These are phyloP conservation scores for Chaetomiaceae sp. DNA, from an alignment of 2,329 filamentous ascomycete genomes.

Conservation along the genomic window DNA sequence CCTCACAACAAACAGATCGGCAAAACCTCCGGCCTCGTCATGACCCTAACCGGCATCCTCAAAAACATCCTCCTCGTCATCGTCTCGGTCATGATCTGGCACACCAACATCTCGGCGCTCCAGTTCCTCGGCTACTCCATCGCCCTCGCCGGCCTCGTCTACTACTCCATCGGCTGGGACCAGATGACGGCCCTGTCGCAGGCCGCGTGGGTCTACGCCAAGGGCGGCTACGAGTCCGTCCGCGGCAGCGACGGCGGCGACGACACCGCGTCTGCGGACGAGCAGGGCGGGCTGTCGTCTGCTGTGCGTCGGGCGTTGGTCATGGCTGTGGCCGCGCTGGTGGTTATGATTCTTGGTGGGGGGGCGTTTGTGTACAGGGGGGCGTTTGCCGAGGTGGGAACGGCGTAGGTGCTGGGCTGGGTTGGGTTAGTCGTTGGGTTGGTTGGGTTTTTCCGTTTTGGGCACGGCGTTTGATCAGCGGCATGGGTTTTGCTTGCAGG, in stretches of 20 bases:
- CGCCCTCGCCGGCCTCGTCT: slow-evolving; percentile 50
- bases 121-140: slow-evolving; percentile 76
- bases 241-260: neutral
- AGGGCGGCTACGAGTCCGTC: slow-evolving; percentile 18
- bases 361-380: slow-evolving; percentile 19
- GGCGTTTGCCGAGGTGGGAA: slow-evolving; percentile 2
- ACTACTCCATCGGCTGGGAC: slow-evolving; percentile 44
- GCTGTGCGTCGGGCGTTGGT: slow-evolving; percentile 24
- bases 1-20: slow-evolving; percentile 66
- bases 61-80: slow-evolving; percentile 82
- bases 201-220: slow-evolving; percentile 18
- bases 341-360: slow-evolving; percentile 19
- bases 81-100: slow-evolving; percentile 73
- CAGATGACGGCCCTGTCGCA: slow-evolving; percentile 25
- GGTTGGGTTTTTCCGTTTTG: neutral
- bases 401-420: neutral
- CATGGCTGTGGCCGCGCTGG: slow-evolving; percentile 16
- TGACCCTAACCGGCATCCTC: slow-evolving; percentile 79
- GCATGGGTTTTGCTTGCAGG: too few species aligned
- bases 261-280: too few species aligned
- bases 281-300: slow-evolving; percentile 18
- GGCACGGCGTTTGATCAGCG: neutral
- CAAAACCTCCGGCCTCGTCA: slow-evolving; percentile 79
- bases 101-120: slow-evolving; percentile 62
- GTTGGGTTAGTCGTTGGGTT: neutral